Conservation (phyloP, 2,329 filamentous ascomycete genomes). For the Podosphaera fusca region DNA sequence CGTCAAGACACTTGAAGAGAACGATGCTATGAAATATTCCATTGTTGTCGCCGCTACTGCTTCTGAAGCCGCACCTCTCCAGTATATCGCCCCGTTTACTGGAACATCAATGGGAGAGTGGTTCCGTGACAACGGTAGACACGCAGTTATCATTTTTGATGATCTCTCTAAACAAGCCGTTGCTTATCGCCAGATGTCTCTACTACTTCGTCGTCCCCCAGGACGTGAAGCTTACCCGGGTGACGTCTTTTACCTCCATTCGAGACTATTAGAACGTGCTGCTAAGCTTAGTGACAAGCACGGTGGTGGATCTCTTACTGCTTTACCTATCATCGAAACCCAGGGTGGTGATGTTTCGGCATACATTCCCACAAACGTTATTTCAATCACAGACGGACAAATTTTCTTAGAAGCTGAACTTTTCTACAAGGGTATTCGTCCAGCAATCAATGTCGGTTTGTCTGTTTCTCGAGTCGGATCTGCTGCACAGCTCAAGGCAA, state of each 20-base stretch:
- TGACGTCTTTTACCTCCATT: constrained; percentile 99
- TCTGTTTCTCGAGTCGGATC: constrained; percentile 99
- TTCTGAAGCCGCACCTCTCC: constrained; percentile 78
- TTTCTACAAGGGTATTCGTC: constrained; percentile 99
- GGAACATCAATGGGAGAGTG: constrained; percentile 36
- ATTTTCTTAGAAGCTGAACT: constrained; percentile 99
- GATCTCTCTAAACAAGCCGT: constrained; percentile 97
- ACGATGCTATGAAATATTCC: constrained; percentile 97
- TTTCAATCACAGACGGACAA: constrained; percentile 98
- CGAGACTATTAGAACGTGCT: constrained; percentile 94
- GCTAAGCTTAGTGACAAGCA: constrained; percentile 97
- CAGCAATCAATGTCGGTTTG: constrained; percentile 99
- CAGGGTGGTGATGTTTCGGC: constrained; percentile 99
- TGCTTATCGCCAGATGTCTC: constrained; percentile 96
- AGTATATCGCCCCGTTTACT: constrained; percentile 88
- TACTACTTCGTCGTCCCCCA: constrained; percentile 88
- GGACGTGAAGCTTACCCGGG: constrained; percentile 98
- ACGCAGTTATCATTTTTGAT: constrained; percentile 78
- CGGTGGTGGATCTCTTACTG: constrained; percentile 89
- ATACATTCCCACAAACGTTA: constrained; percentile 99
- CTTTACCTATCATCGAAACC: constrained; percentile 94
- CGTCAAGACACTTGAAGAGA: constrained; percentile 99
- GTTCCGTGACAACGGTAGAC: constrained; percentile 69
- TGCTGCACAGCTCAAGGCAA: constrained; percentile 98
- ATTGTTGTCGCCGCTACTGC: constrained; percentile 88